phyloP scores from a whole-genome alignment of 2,329 filamentous ascomycete genomes.

The Nigrograna mackinnonii region DNA sequence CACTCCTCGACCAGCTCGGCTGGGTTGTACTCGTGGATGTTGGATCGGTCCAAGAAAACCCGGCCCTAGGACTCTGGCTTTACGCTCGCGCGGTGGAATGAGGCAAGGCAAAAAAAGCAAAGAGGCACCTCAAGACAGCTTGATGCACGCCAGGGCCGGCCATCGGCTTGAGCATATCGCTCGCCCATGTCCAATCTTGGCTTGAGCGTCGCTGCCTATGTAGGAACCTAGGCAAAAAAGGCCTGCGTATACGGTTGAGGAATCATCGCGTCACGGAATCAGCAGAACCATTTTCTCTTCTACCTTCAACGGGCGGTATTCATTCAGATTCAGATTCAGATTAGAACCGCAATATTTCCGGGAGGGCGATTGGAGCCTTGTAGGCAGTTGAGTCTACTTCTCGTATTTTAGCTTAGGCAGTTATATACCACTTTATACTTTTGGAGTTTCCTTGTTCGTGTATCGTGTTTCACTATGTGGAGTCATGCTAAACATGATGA shows the following conservation, averaged over 20 bases:
- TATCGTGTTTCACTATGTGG: too few relatives aligned
- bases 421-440: too few relatives aligned
- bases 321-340: too few relatives aligned
- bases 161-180: conserved; percentile 24
- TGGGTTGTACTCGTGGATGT: conserved; percentile 17
- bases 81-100: conserved; percentile 25
- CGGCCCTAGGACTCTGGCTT: conserved; percentile 42
- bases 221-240: conserved; percentile 10
- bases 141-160: conserved; percentile 38
- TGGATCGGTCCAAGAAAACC: conserved; percentile 41
- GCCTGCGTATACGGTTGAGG: conserved; percentile 33
- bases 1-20: conserved; percentile 21
- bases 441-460: too few relatives aligned
- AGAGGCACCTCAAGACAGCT: conserved; percentile 22
- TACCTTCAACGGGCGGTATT: conserved; percentile 26
- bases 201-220: conserved; percentile 43
- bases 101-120: conserved; percentile 10
- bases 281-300: conserved; percentile 15
- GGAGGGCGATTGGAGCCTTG: conserved; percentile 20
- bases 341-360: conserved; percentile 21
- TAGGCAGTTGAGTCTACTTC: conserved; percentile 1
- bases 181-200: conserved; percentile 12
- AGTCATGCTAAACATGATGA: too few relatives aligned
- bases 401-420: background rate
- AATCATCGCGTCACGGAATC: conserved; percentile 25